A percentile compares a stretch with the other conserved stretches of the same genome.
These are phyloP conservation scores for Pelargonium fulgidum DNA, from an alignment of 441 rosid species.

Conservation along the genomic window DNA sequence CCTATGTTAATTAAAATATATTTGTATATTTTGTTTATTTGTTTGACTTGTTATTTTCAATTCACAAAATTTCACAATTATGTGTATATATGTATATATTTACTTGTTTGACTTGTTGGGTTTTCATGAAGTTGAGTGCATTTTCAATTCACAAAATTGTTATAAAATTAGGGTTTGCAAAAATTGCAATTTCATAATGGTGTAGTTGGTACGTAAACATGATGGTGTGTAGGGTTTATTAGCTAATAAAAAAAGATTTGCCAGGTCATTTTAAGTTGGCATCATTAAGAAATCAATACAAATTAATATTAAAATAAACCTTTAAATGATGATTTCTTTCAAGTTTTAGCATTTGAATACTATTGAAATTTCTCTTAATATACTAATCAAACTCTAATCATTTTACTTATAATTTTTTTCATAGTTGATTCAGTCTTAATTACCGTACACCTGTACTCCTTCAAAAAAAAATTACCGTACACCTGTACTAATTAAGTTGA, in stretches of 20 bases:
- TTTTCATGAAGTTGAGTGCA: background rate
- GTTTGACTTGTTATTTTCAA: background rate
- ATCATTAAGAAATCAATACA: background rate
- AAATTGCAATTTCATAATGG: background rate
- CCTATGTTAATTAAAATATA: too few relatives aligned
- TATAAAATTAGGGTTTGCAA: background rate
- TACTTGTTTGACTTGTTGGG: background rate
- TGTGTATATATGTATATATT: background rate
- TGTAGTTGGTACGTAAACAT: background rate
- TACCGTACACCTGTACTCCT: too few relatives aligned
- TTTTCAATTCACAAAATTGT: background rate
- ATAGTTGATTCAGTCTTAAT: too few relatives aligned
- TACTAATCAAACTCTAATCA: too few relatives aligned
- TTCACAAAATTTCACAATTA: background rate
- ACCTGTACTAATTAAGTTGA: too few relatives aligned
- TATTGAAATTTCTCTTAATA: too few relatives aligned
- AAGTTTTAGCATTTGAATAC: conserved; percentile 5
- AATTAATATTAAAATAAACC: background rate
- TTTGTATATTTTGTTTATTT: too few relatives aligned
- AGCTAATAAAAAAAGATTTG: background rate
- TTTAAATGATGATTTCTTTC: background rate
- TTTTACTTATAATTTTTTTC: too few relatives aligned
- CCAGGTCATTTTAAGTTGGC: background rate
- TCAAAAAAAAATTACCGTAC: too few relatives aligned
- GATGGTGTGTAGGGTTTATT: background rate